phyloP scores from a whole-genome alignment of 331 rosid species.

The Saraca asoca region DNA sequence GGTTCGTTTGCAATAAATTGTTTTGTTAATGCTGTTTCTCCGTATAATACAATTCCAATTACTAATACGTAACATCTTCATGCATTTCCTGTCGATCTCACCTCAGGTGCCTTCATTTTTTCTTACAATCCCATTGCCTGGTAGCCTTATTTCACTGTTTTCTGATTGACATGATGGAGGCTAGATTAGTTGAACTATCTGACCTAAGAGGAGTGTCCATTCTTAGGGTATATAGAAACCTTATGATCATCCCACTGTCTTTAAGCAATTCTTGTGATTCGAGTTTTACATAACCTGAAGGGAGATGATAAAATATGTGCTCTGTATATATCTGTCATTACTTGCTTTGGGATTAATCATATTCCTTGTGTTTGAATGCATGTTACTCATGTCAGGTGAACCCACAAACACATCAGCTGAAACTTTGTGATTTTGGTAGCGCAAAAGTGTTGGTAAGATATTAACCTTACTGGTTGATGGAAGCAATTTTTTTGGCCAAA shows the following conservation, averaged over 20 bases:
- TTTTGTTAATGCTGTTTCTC: no score
- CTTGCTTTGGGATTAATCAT: slow-evolving; percentile 16
- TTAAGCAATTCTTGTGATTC: background rate
- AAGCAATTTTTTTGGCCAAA: slow-evolving; percentile 22
- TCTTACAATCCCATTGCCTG: no score
- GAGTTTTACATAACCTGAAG: slow-evolving; percentile 17
- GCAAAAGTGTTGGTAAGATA: slow-evolving; percentile 85
- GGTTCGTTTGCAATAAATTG: no score
- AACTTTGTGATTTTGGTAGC: slow-evolving; percentile 91
- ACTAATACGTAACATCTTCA: no score
- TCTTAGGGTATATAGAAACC: slow-evolving; percentile 14
- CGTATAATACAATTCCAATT: no score
- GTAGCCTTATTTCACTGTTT: no score
- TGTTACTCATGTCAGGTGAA: slow-evolving; percentile 65
- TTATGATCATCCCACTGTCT: background rate
- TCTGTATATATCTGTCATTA: background rate
- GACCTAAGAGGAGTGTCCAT: background rate
- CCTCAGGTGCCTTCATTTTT: no score
- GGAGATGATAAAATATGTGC: slow-evolving; percentile 17
- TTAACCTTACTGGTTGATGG: slow-evolving; percentile 29
- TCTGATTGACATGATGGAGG: no score
- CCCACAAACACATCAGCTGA: slow-evolving; percentile 91
- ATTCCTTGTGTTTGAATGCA: slow-evolving; percentile 35
- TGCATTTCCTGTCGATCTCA: no score
- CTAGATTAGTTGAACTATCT: no score